These are phyloP conservation scores for Paramecium octaurelia DNA, from an alignment of 73 alveolate genomes.

Conservation along the genomic window DNA sequence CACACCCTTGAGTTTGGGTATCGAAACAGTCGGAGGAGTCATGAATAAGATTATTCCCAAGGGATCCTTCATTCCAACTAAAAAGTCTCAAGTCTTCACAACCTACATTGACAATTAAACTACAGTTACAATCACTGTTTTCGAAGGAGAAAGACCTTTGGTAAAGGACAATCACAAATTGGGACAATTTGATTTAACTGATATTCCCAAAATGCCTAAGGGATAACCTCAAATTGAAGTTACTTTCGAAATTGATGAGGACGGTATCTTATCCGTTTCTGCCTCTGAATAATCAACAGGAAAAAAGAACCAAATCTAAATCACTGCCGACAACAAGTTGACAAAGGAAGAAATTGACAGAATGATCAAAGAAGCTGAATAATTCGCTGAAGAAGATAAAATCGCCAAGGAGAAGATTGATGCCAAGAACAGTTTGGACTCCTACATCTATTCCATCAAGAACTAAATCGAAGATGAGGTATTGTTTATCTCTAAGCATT, in stretches of 20 bases:
- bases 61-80: conserved; percentile 99
- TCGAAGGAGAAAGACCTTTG: conserved; percentile 85
- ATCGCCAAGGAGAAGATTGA: conserved; percentile 71
- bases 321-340: conserved; percentile 62
- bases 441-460: conserved; percentile 64
- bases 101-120: conserved; percentile 64
- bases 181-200: conserved; percentile 82
- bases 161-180: conserved; percentile 77
- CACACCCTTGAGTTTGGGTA: conserved; percentile 98
- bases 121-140: conserved; percentile 78
- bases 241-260: conserved; percentile 88
- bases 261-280: conserved; percentile 81
- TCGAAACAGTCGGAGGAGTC: conserved; percentile 99
- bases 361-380: conserved; percentile 66
- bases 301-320: conserved; percentile 65
- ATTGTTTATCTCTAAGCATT: background rate
- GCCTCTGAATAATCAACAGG: conserved; percentile 90
- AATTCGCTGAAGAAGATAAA: conserved; percentile 69
- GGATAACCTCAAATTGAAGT: conserved; percentile 95
- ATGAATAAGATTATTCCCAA: conserved; percentile 98
- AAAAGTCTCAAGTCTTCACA: conserved; percentile 82
- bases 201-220: conserved; percentile 85
- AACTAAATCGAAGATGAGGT: conserved; percentile 64
- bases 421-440: conserved; percentile 68
- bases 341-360: conserved; percentile 69